Evolutionary conservation across 2,329 filamentous ascomycete genomes (phyloP).

Genomic region (Aspergillus brasiliensis): DNA sequence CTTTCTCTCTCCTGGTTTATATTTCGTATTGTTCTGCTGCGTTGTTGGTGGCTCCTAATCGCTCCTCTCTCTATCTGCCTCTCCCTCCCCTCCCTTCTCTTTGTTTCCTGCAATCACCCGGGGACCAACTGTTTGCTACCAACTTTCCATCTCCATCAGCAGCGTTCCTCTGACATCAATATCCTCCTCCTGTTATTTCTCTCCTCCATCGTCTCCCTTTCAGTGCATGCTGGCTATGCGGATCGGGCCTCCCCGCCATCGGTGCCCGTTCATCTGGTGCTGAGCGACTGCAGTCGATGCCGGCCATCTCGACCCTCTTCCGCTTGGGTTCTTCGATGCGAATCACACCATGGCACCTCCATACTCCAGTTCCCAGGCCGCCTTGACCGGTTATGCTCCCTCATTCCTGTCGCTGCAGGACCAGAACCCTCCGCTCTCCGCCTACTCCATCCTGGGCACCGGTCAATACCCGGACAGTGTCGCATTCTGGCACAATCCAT

Average conservation of each 20-base stretch:
- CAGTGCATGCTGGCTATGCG: not conserved
- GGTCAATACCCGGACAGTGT: constrained; percentile 46
- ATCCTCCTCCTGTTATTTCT: constrained; percentile 1
- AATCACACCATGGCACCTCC: constrained; percentile 34
- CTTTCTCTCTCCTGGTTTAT: not conserved
- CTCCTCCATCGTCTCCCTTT: not conserved
- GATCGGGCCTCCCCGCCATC: constrained; percentile 7
- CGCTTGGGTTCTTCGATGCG: constrained; percentile 21
- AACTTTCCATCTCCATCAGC: not conserved
- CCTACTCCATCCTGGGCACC: constrained; percentile 38
- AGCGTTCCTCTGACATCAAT: not conserved
- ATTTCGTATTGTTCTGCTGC: not conserved
- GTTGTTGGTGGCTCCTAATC: not conserved
- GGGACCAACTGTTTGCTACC: too few relatives aligned
- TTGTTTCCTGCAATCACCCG: not conserved
- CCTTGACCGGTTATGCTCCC: constrained; percentile 31
- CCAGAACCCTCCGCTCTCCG: constrained; percentile 29
- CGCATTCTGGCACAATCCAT: constrained; percentile 47
- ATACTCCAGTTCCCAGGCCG: constrained; percentile 32
- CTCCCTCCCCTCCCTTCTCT: constrained; percentile 3
- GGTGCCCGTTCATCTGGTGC: constrained; percentile 12
- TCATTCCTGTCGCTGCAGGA: constrained; percentile 27
- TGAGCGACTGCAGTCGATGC: constrained; percentile 21
- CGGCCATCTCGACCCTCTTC: constrained; percentile 9
- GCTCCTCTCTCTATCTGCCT: not conserved